Conservation (phyloP, 257 asterid genomes). For the Solanum appendiculatum region DNA sequence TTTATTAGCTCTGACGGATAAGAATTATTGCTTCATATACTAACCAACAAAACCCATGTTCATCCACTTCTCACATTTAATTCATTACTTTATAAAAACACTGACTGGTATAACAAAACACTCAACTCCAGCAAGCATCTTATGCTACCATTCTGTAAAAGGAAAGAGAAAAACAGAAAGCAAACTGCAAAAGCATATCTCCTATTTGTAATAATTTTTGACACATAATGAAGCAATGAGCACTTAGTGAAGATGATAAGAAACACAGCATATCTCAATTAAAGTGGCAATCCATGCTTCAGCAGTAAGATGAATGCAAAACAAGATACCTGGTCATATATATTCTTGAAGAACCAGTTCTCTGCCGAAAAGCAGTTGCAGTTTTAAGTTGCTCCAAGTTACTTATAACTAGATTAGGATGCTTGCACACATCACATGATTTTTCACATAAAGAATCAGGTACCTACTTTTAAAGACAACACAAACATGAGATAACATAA, state of each 20-base stretch:
- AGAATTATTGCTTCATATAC: neutral
- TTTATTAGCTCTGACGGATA: neutral
- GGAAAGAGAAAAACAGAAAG: neutral
- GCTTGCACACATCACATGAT: slow-evolving; percentile 85
- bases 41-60: neutral
- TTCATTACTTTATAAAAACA: neutral
- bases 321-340: slow-evolving; percentile 63
- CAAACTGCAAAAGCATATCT: neutral
- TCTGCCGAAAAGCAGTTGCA: slow-evolving; percentile 30
- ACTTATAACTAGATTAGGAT: slow-evolving; percentile 61
- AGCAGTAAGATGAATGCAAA: slow-evolving; percentile 2
- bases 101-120: neutral
- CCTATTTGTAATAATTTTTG: neutral
- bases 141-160: neutral
- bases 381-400: slow-evolving; percentile 60
- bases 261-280: neutral
- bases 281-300: neutral
- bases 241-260: neutral
- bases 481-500: slow-evolving; percentile 1
- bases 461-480: slow-evolving; percentile 45
- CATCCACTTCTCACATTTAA: neutral
- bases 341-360: slow-evolving; percentile 60
- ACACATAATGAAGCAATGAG: neutral
- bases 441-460: slow-evolving; percentile 54
- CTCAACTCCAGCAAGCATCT: neutral